Percentiles rank a stretch among this genome's conserved stretches.
Conservation (phyloP, 306 rosid species). For the Sechiopsis laciniata region DNA sequence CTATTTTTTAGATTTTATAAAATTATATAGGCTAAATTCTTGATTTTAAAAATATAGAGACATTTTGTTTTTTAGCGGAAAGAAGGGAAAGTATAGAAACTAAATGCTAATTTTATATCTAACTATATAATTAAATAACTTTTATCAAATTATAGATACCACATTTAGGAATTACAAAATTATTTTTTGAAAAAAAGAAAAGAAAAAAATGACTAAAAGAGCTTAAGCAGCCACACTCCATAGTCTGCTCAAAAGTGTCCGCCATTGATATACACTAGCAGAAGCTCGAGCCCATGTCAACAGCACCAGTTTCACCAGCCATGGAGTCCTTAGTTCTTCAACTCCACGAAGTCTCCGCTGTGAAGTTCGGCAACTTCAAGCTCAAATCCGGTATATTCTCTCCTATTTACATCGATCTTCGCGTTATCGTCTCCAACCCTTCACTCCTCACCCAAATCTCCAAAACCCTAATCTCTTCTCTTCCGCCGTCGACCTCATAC, state of each 20-base stretch:
- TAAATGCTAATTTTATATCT: too few relatives aligned
- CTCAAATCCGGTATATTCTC: constrained; percentile 88
- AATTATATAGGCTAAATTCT: too few relatives aligned
- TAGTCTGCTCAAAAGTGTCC: background rate
- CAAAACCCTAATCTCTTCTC: constrained; percentile 55
- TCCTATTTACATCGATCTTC: constrained; percentile 84
- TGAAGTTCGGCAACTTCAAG: constrained; percentile 84
- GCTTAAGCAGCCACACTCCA: too few relatives aligned
- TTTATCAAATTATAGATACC: too few relatives aligned
- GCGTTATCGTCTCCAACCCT: constrained; percentile 78
- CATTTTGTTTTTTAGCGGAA: too few relatives aligned
- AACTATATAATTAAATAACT: too few relatives aligned
- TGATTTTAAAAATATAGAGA: too few relatives aligned
- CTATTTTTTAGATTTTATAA: too few relatives aligned
- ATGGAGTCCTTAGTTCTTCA: constrained; percentile 64
- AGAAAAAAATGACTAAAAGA: too few relatives aligned
- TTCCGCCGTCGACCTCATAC: constrained; percentile 45
- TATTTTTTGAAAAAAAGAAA: too few relatives aligned
- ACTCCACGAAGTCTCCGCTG: constrained; percentile 85
- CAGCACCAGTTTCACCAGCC: constrained; percentile 13
- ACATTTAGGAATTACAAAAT: too few relatives aligned
- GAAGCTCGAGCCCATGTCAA: constrained; percentile 10
- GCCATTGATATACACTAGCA: background rate
- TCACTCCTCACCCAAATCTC: constrained; percentile 71
- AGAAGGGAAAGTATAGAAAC: too few relatives aligned